Conservation (phyloP, 2,329 filamentous ascomycete genomes). For the Cladosporium sp. region DNA sequence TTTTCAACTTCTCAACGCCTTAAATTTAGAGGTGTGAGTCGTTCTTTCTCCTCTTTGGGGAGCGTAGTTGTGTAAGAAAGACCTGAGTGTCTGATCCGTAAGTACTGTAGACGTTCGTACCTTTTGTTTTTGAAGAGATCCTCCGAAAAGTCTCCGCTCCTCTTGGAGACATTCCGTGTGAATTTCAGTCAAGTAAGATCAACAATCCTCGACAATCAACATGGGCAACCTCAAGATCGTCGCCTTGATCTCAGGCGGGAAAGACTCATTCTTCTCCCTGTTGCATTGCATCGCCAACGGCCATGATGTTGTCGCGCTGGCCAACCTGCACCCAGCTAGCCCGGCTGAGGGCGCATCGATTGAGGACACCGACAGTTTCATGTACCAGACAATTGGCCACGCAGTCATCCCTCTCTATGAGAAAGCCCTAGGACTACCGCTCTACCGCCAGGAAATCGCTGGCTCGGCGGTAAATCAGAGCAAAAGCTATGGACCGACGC, state of each 20-base stretch:
- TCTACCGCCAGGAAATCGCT: constrained; percentile 77
- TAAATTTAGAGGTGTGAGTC: not conserved
- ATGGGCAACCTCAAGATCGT: constrained; percentile 68
- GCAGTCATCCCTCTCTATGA: constrained; percentile 82
- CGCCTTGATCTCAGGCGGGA: constrained; percentile 90
- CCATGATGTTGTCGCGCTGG: constrained; percentile 82
- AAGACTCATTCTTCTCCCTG: constrained; percentile 93
- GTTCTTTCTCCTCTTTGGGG: not conserved
- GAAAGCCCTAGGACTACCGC: constrained; percentile 73
- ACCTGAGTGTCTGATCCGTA: constrained; percentile 9
- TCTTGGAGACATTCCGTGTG: not conserved
- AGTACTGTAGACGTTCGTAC: constrained; percentile 5
- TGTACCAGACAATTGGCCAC: constrained; percentile 98
- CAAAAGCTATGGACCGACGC: constrained; percentile 63
- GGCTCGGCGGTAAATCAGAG: constrained; percentile 71
- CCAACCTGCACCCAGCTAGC: constrained; percentile 73
- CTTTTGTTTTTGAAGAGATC: not conserved
- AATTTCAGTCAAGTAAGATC: not conserved
- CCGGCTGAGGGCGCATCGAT: constrained; percentile 31
- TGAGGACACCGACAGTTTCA: constrained; percentile 89
- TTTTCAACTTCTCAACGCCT: not conserved
- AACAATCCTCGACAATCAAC: not conserved
- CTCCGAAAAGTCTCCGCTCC: constrained; percentile 9
- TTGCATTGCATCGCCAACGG: constrained; percentile 87
- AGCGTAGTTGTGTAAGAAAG: not conserved